These are phyloP conservation scores for Geotrichum fermentans DNA, from an alignment of 1,139 yeast genomes.

Conservation along the genomic window DNA sequence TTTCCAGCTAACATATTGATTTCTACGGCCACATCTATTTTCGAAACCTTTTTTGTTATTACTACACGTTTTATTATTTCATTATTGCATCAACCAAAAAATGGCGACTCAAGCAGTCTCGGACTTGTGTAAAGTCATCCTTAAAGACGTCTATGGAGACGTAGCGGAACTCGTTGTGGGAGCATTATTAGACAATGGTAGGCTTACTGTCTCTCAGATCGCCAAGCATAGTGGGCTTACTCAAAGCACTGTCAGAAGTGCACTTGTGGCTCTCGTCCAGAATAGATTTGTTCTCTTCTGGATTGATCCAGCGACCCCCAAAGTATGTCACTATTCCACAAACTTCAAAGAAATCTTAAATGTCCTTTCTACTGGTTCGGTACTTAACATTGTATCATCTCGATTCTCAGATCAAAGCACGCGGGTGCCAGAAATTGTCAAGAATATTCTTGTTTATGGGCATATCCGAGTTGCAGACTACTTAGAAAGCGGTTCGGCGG, in stretches of 20 bases:
- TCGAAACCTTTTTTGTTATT: neutral
- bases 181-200: constrained; percentile 36
- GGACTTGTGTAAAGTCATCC: constrained; percentile 35
- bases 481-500: constrained; percentile 38
- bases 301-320: constrained; percentile 39
- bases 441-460: constrained; percentile 61
- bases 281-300: constrained; percentile 41
- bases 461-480: constrained; percentile 62
- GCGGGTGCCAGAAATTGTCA: constrained; percentile 60
- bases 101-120: constrained; percentile 37
- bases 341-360: constrained; percentile 61
- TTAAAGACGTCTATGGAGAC: constrained; percentile 39
- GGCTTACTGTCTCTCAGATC: constrained; percentile 35
- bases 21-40: neutral
- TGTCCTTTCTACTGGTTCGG: constrained; percentile 72
- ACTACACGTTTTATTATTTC: neutral
- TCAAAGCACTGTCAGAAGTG: constrained; percentile 34
- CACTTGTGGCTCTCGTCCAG: constrained; percentile 41
- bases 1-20: constrained; percentile 6
- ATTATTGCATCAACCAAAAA: constrained; percentile 3
- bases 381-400: constrained; percentile 52
- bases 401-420: constrained; percentile 36
- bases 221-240: constrained; percentile 32
- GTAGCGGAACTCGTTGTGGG: constrained; percentile 37
- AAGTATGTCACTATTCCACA: constrained; percentile 51